Evolutionary conservation across 345 rosid species (phyloP).

Genomic region (Eutrema heterophyllum): DNA sequence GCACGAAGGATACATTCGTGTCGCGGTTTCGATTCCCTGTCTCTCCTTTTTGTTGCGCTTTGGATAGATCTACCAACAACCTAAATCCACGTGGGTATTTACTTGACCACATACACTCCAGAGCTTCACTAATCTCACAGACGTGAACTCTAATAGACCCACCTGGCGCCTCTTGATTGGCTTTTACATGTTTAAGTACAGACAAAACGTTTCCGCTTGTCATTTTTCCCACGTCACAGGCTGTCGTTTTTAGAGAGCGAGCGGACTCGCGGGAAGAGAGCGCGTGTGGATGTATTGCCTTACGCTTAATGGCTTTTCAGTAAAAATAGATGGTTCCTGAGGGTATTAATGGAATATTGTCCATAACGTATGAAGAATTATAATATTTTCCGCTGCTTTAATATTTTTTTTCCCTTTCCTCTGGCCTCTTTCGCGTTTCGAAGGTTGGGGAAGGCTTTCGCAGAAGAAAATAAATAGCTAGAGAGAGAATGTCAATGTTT

Average conservation of each 20-base stretch:
- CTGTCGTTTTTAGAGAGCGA: background rate
- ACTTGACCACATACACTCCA: conserved; percentile 14
- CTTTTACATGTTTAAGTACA: background rate
- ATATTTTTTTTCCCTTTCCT: background rate
- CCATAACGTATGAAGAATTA: conserved; percentile 20
- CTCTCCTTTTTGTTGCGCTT: background rate
- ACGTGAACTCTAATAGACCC: background rate
- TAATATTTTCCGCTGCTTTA: conserved; percentile 21
- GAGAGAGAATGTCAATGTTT: conserved; percentile 17
- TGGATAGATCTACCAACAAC: conserved; percentile 13
- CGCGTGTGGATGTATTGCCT: conserved; percentile 6
- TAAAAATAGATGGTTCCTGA: background rate
- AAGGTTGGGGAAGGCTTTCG: conserved; percentile 26
- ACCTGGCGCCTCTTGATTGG: conserved; percentile 9
- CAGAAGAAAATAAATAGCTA: conserved; percentile 15
- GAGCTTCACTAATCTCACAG: conserved; percentile 3
- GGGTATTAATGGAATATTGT: conserved; percentile 6
- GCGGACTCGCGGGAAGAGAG: background rate
- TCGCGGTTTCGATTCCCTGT: conserved; percentile 9
- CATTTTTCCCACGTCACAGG: conserved; percentile 19
- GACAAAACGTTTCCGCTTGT: background rate
- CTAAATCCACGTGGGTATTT: conserved; percentile 20
- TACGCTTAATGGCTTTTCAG: background rate
- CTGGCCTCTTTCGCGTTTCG: conserved; percentile 20
- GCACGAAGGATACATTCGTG: background rate